Percentiles rank a stretch among this genome's conserved stretches.
Evolutionary conservation across 106 monocot genomes (phyloP).

Genomic region (Iris macrosiphon): DNA sequence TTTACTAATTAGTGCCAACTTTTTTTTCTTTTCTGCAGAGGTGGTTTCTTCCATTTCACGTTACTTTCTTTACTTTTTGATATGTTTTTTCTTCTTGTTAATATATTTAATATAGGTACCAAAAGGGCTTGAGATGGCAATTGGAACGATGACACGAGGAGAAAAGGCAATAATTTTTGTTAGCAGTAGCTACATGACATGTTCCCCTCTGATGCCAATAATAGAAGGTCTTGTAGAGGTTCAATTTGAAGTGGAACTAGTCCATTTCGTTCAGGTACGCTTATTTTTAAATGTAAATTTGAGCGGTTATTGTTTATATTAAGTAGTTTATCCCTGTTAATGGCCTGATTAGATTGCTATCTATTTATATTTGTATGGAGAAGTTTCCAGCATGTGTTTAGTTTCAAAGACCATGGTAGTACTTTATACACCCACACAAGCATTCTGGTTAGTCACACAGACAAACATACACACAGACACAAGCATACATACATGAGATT

Average conservation of each 20-base stretch:
- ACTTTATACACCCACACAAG: no score
- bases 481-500: no score
- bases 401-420: no score
- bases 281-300: neutral
- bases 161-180: slow-evolving; percentile 86
- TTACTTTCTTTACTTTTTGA: slow-evolving; percentile 2
- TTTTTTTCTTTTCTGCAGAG: neutral
- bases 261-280: slow-evolving; percentile 78
- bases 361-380: neutral
- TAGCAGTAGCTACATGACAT: slow-evolving; percentile 50
- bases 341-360: no score
- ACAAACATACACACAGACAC: no score
- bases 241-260: slow-evolving; percentile 83
- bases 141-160: slow-evolving; percentile 81
- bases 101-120: slow-evolving; percentile 62
- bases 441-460: no score
- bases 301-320: neutral
- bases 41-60: neutral
- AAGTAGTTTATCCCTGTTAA: neutral
- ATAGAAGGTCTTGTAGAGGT: slow-evolving; percentile 69
- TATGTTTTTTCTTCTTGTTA: slow-evolving; percentile 18
- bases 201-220: slow-evolving; percentile 59
- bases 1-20: no score
- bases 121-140: slow-evolving; percentile 95
- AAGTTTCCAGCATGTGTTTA: no score